Evolutionary conservation across 805 yeast genomes (phyloP), one percentile per base, ranked within the genome.

Genomic region (Ogataea dorogensis): DNA sequence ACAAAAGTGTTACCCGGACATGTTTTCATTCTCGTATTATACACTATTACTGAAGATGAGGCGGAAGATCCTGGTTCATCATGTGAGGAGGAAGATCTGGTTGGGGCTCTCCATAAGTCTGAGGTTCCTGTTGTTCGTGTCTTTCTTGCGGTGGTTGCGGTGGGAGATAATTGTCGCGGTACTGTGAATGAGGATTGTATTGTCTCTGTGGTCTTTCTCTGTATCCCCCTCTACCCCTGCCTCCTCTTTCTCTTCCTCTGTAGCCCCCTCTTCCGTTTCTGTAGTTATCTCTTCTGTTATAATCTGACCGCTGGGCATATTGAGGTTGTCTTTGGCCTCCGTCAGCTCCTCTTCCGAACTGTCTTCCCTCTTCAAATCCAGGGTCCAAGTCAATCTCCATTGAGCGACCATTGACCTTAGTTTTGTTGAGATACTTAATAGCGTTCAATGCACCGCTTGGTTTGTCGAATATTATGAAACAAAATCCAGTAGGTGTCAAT

Each of bases 401-500:
- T 24, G 71, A 67, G 43, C 86, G 79, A 33, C 89, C 95, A 54
- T 91, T 96, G 34, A 93, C 73, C 51, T 80, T 81, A 0, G 96
- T 87, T 36, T 79, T 81, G 49, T 86, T 80, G 32, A 93, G 65
- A 53, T 79, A 91, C 58, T 87, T 85, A 56, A 91, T 77, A 2
- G 96, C 85, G 46, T 83, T 78, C 35, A 88, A 66, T 2, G 96
- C 87, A 32, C 86, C 88, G 32, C 71, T 70, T 28, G 80, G 79
- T 18, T 67, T 59, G 36, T 72, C 73, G 58, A 81, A 93, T 29
- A 87, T 82, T 24, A 93, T 88, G 57, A 93, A 93, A 57, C 97
- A 89, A 60, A 93, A 91, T 12, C 98, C 98, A 57, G 98, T 89
- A 2, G 98, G 98, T 1, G 96, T 89, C 52, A 81, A 78, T 48